Conservation (phyloP, 2,329 filamentous ascomycete genomes). For the Pseudocercospora macadamiae region DNA sequence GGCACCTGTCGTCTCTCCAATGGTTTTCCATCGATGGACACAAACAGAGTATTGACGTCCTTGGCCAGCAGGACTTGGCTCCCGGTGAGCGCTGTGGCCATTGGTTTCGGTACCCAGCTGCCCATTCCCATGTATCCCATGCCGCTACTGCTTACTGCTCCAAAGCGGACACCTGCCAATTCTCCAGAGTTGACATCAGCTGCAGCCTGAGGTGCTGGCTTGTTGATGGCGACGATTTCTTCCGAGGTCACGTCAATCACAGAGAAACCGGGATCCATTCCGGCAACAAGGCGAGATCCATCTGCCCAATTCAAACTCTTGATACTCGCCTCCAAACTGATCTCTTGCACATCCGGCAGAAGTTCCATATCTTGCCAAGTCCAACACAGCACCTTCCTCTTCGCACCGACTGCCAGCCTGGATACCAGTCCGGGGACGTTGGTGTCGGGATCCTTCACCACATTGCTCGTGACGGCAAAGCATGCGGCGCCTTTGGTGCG, state of each 20-base stretch:
- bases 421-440: slow-evolving; percentile 93
- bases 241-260: slow-evolving; percentile 81
- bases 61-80: slow-evolving; percentile 92
- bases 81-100: slow-evolving; percentile 79
- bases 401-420: slow-evolving; percentile 86
- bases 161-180: slow-evolving; percentile 67
- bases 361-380: slow-evolving; percentile 96
- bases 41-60: slow-evolving; percentile 93
- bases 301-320: slow-evolving; percentile 90
- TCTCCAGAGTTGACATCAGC: slow-evolving; percentile 58
- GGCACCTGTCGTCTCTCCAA: slow-evolving; percentile 86
- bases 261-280: slow-evolving; percentile 88
- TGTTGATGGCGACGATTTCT: slow-evolving; percentile 73
- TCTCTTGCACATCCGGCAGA: slow-evolving; percentile 70
- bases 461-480: slow-evolving; percentile 94
- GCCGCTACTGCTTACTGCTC: slow-evolving; percentile 77
- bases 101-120: slow-evolving; percentile 85
- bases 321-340: slow-evolving; percentile 79
- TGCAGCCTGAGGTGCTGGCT: slow-evolving; percentile 30
- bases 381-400: slow-evolving; percentile 87
- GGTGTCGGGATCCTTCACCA: slow-evolving; percentile 83
- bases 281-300: slow-evolving; percentile 82
- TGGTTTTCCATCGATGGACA: slow-evolving; percentile 79
- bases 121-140: slow-evolving; percentile 98
- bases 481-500: slow-evolving; percentile 85